Percentiles rank a stretch among this genome's conserved stretches.
These are phyloP conservation scores for Malbranchea zuffiana DNA, from an alignment of 2,329 filamentous ascomycete species.

Conservation along the genomic window DNA sequence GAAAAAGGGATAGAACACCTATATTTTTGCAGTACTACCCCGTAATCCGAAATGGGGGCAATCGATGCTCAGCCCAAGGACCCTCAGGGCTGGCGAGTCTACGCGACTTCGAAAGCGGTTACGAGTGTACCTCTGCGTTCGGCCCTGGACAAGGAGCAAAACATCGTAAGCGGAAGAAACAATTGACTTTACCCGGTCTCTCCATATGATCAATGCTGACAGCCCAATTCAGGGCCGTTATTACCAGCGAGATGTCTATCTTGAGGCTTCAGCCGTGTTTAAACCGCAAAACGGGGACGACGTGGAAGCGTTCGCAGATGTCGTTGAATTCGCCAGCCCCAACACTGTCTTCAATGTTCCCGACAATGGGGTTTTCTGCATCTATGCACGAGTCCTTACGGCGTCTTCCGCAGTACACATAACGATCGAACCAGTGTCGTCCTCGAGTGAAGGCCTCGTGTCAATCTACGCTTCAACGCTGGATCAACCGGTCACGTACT, in stretches of 20 bases:
- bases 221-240: not conserved
- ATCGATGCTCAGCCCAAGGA: not conserved
- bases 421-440: not conserved
- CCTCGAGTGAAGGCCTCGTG: not conserved
- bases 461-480: slow-evolving; percentile 2
- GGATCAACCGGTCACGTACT: slow-evolving; percentile 3
- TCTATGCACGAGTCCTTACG: slow-evolving; percentile 3
- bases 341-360: slow-evolving; percentile 1
- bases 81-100: slow-evolving; percentile 1
- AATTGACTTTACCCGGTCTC: too few species aligned
- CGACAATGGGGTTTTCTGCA: not conserved
- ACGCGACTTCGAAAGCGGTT: too few species aligned
- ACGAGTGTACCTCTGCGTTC: too few species aligned
- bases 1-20: too few species aligned
- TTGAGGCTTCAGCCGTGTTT: not conserved
- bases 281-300: not conserved
- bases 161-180: too few species aligned
- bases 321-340: not conserved
- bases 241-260: not conserved
- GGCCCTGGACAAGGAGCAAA: too few species aligned
- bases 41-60: too few species aligned
- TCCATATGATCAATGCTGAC: too few species aligned
- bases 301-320: not conserved
- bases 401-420: not conserved
- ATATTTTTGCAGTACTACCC: too few species aligned